These are phyloP conservation scores for Geotrichum carabidarum DNA, from an alignment of 1,139 yeast genomes.

Conservation along the genomic window DNA sequence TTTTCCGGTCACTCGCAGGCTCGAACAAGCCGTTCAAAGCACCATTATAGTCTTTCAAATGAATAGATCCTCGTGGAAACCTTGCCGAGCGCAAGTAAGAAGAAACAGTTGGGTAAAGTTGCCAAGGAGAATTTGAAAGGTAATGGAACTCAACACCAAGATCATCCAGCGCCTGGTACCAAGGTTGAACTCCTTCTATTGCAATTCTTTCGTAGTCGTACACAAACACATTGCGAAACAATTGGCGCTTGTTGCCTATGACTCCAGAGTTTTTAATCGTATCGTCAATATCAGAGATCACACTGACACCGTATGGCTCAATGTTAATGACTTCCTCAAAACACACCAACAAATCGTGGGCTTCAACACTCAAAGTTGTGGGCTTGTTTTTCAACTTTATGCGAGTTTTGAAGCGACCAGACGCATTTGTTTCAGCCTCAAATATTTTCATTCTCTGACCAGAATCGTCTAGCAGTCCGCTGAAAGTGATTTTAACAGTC, in stretches of 20 bases:
- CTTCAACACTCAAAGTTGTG: slow-evolving; percentile 25
- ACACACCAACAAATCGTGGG: slow-evolving; percentile 22
- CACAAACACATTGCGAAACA: slow-evolving; percentile 71
- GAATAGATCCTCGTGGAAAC: slow-evolving; percentile 74
- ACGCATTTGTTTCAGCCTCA: slow-evolving; percentile 27
- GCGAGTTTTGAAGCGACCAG: slow-evolving; percentile 39
- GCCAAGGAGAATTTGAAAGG: slow-evolving; percentile 95
- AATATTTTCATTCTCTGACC: slow-evolving; percentile 14
- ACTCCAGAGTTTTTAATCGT: slow-evolving; percentile 90
- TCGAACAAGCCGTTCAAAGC: slow-evolving; percentile 76
- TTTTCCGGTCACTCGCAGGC: slow-evolving; percentile 79
- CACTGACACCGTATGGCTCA: slow-evolving; percentile 51
- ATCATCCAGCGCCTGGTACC: slow-evolving; percentile 49
- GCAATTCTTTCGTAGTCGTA: slow-evolving; percentile 60
- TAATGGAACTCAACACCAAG: slow-evolving; percentile 65
- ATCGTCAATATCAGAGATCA: slow-evolving; percentile 92
- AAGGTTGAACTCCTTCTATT: slow-evolving; percentile 65
- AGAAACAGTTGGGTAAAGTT: slow-evolving; percentile 60
- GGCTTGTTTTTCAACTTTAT: slow-evolving; percentile 31
- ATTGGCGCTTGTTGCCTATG: slow-evolving; percentile 74
- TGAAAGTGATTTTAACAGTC: slow-evolving; percentile 11
- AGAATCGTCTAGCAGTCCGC: slow-evolving; percentile 10
- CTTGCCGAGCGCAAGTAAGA: slow-evolving; percentile 52
- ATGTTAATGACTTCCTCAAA: slow-evolving; percentile 22
- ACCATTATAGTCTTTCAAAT: slow-evolving; percentile 80